Base-by-base conservation (phyloP, 306 rosid genomes). In the Hippophae rhamnoides region DNA sequence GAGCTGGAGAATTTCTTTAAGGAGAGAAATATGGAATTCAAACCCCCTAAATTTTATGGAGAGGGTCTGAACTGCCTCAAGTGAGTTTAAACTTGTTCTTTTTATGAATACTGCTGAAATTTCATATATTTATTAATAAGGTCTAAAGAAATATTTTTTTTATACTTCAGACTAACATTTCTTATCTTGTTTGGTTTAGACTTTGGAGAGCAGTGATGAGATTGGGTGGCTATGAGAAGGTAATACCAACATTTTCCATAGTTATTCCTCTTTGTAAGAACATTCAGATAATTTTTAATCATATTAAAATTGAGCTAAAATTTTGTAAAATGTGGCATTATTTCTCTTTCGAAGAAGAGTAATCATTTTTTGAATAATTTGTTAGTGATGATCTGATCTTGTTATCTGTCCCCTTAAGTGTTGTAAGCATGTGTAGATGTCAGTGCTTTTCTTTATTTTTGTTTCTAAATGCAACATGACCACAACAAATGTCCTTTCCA, bases 221-320 rank as follows among this genome's bases (percentile, higher is more conserved):
- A 79, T 77, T 93, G 86, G 99, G 99, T 62, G 99, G 99, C 81
- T 93, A 93, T 84, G 97, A 88, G 62, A 93, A 88, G 99, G 99
- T 93, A 76, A 31, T 73, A 69, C 12, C 1, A 13, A 52, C 25
- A 14, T 52, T 52, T 12, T 47, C 31, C 43, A 8, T 44, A 62
- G 18, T 45, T 61, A 13, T 48, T 48, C 56, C 23, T 23, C 23
- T 26, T 47, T 47, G 67, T 41, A 31, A 46, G 13, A 31, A 2
- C 38, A 2, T 31, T 31, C 38, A 4, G 2, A 5, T 31, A 31
- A 31, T 31, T 31, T 31, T 2, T 31, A 2, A 31, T 31, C 3
- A 31, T 31, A 31, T 31, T 31, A 31, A 31, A 31, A 4, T 18
- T 31, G 38, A 31, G 38, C 3, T 31, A 31, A 31, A 31, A 31